Conservation (phyloP, 2,329 filamentous ascomycete species). For the Fonsecaea nubica region DNA sequence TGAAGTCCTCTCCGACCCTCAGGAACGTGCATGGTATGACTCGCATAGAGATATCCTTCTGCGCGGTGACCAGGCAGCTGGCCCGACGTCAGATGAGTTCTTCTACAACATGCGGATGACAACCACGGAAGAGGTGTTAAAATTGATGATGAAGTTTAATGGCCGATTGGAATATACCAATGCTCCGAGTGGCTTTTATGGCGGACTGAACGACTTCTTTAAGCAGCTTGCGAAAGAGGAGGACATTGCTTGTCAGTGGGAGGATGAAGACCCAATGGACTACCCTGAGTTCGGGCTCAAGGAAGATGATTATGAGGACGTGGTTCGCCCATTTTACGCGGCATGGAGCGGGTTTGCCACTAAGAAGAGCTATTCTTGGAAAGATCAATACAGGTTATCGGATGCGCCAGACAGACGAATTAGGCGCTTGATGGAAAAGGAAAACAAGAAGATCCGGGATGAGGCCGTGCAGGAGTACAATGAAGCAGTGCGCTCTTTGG, state of each 20-base stretch:
- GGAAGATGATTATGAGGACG: slow-evolving; percentile 75
- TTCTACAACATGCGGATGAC: slow-evolving; percentile 76
- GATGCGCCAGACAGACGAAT: slow-evolving; percentile 86
- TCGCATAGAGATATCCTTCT: slow-evolving; percentile 88
- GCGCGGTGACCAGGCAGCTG: slow-evolving; percentile 61
- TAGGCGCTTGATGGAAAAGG: slow-evolving; percentile 89
- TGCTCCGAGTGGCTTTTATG: slow-evolving; percentile 81
- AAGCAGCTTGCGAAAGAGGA: slow-evolving; percentile 82
- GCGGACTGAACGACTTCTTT: slow-evolving; percentile 77
- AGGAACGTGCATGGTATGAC: slow-evolving; percentile 98
- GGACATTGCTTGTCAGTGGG: slow-evolving; percentile 73
- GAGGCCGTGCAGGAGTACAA: slow-evolving; percentile 88
- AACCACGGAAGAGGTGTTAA: slow-evolving; percentile 77
- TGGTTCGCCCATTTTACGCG: slow-evolving; percentile 81
- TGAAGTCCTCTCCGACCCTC: slow-evolving; percentile 92
- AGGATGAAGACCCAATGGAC: slow-evolving; percentile 63
- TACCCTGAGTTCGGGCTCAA: slow-evolving; percentile 85
- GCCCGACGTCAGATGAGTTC: slow-evolving; percentile 59
- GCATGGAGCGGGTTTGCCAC: slow-evolving; percentile 84
- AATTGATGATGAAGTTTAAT: slow-evolving; percentile 80
- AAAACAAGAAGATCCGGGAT: slow-evolving; percentile 84
- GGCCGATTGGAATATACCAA: slow-evolving; percentile 80
- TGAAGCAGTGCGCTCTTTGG: slow-evolving; percentile 83
- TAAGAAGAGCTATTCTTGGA: slow-evolving; percentile 86
- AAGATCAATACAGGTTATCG: slow-evolving; percentile 79